A percentile compares a stretch with the other conserved stretches of the same genome.
These are phyloP conservation scores for Neurospora pannonica DNA, from an alignment of 495 filamentous ascomycete genomes.

Conservation along the genomic window DNA sequence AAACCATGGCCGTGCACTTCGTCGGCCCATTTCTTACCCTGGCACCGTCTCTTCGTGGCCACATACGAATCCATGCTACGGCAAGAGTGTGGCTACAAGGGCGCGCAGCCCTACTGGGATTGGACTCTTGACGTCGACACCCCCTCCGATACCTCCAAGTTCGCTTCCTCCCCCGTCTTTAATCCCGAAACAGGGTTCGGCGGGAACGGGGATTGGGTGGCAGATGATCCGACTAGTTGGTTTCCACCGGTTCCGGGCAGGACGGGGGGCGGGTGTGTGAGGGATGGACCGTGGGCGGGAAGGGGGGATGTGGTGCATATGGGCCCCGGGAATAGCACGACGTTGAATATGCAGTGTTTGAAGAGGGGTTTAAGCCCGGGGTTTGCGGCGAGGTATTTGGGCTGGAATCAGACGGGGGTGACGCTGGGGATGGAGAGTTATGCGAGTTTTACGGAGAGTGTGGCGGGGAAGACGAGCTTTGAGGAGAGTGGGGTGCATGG, in stretches of 20 bases:
- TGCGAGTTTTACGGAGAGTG: slow-evolving; percentile 10
- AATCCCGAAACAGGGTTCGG: slow-evolving; percentile 24
- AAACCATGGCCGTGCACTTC: slow-evolving; percentile 28
- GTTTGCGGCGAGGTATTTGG: slow-evolving; percentile 14
- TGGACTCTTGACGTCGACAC: no score
- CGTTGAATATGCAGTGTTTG: slow-evolving; percentile 28
- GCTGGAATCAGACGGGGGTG: slow-evolving; percentile 11
- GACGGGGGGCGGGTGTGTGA: slow-evolving; percentile 26
- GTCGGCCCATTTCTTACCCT: slow-evolving; percentile 29
- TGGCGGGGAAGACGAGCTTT: slow-evolving; percentile 13
- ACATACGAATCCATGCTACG: slow-evolving; percentile 30
- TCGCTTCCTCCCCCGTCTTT: slow-evolving; percentile 26
- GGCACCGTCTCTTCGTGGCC: slow-evolving; percentile 29
- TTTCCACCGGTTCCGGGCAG: slow-evolving; percentile 14
- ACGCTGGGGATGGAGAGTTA: slow-evolving; percentile 11
- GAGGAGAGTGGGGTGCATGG: slow-evolving; percentile 13
- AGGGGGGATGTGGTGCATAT: slow-evolving; percentile 9
- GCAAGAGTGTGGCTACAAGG: slow-evolving; percentile 26
- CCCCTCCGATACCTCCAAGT: no score
- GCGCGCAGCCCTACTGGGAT: slow-evolving; percentile 34
- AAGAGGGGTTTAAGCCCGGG: slow-evolving; percentile 26
- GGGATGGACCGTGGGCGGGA: slow-evolving; percentile 21
- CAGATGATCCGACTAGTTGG: background rate
- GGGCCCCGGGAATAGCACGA: slow-evolving; percentile 13
- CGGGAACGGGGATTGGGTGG: slow-evolving; percentile 13